Percentiles rank a stretch among this genome's conserved stretches.
These are phyloP conservation scores for Cystobasidium ongulense DNA, from an alignment of 768 basidiomycete species.

Conservation along the genomic window DNA sequence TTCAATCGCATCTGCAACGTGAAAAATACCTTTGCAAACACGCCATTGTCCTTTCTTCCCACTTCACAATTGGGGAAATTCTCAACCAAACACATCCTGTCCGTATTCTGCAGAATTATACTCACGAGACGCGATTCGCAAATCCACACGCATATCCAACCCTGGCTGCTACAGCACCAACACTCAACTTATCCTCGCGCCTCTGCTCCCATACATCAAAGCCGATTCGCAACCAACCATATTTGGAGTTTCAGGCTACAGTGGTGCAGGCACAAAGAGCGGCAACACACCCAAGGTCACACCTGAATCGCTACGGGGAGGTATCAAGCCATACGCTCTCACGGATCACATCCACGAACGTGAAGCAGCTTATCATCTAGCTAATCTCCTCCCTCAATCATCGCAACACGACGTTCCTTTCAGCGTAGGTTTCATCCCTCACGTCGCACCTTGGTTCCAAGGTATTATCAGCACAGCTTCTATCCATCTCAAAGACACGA, in stretches of 20 bases:
- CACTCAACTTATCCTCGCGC: constrained; percentile 81
- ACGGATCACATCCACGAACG: constrained; percentile 99
- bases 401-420: constrained; percentile 36
- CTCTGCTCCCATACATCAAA: constrained; percentile 64
- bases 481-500: constrained; percentile 61
- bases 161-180: constrained; percentile 97
- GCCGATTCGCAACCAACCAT: constrained; percentile 59
- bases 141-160: constrained; percentile 81
- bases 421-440: constrained; percentile 75
- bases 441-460: constrained; percentile 88
- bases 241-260: constrained; percentile 88
- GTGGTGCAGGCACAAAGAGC: constrained; percentile 81
- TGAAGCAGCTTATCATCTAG: constrained; percentile 78
- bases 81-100: background rate
- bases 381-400: constrained; percentile 62
- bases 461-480: constrained; percentile 84
- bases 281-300: constrained; percentile 75
- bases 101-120: constrained; percentile 63
- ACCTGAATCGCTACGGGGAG: constrained; percentile 64
- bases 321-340: constrained; percentile 73
- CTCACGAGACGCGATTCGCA: constrained; percentile 59
- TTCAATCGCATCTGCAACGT: background rate
- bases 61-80: too few relatives aligned
- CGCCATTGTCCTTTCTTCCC: too few relatives aligned
- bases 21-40: too few relatives aligned